Evolutionary conservation across 2,329 filamentous ascomycete species (phyloP), one percentile per base, ranked within the genome.

Genomic region (Exserohilum rostratum): DNA sequence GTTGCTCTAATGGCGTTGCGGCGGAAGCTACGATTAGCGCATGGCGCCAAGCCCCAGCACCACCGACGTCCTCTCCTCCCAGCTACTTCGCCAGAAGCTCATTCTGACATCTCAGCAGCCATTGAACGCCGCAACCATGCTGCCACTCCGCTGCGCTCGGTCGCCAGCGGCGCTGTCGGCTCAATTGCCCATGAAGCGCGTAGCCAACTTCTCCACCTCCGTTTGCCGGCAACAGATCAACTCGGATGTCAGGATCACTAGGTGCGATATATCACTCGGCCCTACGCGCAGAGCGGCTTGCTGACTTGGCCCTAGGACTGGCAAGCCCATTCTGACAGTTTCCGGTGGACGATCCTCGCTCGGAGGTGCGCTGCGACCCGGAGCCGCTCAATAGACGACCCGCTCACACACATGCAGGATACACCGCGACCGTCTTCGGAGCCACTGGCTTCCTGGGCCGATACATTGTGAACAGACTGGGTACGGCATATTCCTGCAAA

Each of bases 361-460:
- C 64, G 91, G 91, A 88, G 91, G 91, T 96, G 87, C 47, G 50
- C 58, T 47, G 38, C 46, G 59, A 46, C 51, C 49, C 53, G 44
- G 52, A 50, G 13, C 15, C 17, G 44, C 34, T 3, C 39, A 46
- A 46, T 47, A 53, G 50, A 50, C 56, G 33, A 50, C 45, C 54
- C 65, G 66, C 71, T 72, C 71, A 78, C 70, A 67, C 49, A 60
- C 15, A 53, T 43, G 71, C 71, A 91, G 93, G 93, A 65, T 92
- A 98, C 80, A 97, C 93, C 60, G 93, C 90, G 58, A 99, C 95
- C 55, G 93, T 99, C 70, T 99, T 99, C 79, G 95, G 95, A 79
- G 95, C 95, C 72, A 97, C 93, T 58, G 95, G 95, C 62, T 93
- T 96, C 77, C 82, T 99, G 51, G 95, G 95, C 74, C 88, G 95